These are phyloP conservation scores for Apiotrichum akiyoshidainum DNA, from an alignment of 1,284 basidiomycete species.

Conservation along the genomic window DNA sequence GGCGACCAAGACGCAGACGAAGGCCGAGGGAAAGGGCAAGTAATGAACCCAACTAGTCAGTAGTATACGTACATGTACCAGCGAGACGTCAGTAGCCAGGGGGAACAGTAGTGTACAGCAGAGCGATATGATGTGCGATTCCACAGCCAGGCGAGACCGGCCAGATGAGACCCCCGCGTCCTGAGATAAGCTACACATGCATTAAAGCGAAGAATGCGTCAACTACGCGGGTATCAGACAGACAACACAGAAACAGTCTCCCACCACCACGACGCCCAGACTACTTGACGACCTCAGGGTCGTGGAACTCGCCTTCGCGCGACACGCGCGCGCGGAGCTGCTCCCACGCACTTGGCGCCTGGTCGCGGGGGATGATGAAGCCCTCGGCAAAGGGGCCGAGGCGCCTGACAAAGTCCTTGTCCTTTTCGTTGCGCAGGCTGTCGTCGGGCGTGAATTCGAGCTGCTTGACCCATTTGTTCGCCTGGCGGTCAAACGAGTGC, in stretches of 20 bases:
- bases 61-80: neutral
- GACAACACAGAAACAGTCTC: neutral
- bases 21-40: neutral
- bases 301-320: constrained; percentile 9
- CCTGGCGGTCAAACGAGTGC: constrained; percentile 29
- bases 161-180: too few relatives aligned
- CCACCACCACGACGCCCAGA: neutral
- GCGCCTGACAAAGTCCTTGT: constrained; percentile 28
- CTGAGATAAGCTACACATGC: too few relatives aligned
- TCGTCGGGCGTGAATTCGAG: constrained; percentile 32
- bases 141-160: too few relatives aligned
- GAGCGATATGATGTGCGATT: too few relatives aligned
- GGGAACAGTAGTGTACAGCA: too few relatives aligned
- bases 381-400: constrained; percentile 32
- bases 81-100: too few relatives aligned
- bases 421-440: constrained; percentile 31
- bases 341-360: constrained; percentile 27
- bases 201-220: too few relatives aligned
- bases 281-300: neutral
- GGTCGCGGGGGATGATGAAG: constrained; percentile 28
- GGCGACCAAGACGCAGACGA: neutral
- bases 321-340: constrained; percentile 25
- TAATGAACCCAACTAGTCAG: neutral
- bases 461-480: constrained; percentile 28
- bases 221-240: too few relatives aligned